A percentile compares a stretch with the other conserved stretches of the same genome.
phyloP scores from a whole-genome alignment of 441 rosid species.

The Pelargonium citronellum region DNA sequence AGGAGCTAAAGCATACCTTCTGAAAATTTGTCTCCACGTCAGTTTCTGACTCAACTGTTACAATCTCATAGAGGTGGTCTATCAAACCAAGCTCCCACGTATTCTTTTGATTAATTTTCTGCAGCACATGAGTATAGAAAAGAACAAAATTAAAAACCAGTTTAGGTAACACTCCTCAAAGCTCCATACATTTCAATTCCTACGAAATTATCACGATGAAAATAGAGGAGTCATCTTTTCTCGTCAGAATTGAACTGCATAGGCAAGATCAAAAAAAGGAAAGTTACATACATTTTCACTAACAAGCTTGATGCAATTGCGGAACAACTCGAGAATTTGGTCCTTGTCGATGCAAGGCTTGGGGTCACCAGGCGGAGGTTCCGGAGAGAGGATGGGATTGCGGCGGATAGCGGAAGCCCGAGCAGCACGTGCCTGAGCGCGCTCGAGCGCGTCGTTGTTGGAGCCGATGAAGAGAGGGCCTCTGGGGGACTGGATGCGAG shows the following conservation, averaged over 20 bases:
- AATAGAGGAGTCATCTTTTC: not conserved
- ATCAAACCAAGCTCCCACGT: conserved; percentile 90
- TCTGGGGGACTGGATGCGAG: conserved; percentile 70
- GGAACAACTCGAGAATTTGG: conserved; percentile 75
- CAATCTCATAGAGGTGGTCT: conserved; percentile 72
- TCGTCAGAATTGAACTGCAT: not conserved
- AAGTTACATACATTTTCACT: conserved; percentile 62
- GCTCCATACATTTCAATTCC: not conserved
- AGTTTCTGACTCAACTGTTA: conserved; percentile 75
- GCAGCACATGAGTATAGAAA: conserved; percentile 21
- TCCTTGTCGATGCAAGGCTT: conserved; percentile 65
- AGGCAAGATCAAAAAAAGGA: not conserved
- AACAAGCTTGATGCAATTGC: conserved; percentile 86
- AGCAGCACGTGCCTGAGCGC: conserved; percentile 86
- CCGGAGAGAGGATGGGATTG: conserved; percentile 32
- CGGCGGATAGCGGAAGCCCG: conserved; percentile 82
- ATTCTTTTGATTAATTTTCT: conserved; percentile 95
- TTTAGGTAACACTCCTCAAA: not conserved
- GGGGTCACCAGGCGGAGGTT: conserved; percentile 26
- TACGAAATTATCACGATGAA: not conserved
- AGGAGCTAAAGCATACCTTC: conserved; percentile 42
- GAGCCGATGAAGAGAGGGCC: conserved; percentile 73
- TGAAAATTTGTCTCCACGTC: conserved; percentile 80
- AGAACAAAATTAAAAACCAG: no score
- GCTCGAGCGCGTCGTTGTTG: conserved; percentile 68